Evolutionary conservation across 1,139 yeast species (phyloP).

Genomic region (Candida frijolesensis): DNA sequence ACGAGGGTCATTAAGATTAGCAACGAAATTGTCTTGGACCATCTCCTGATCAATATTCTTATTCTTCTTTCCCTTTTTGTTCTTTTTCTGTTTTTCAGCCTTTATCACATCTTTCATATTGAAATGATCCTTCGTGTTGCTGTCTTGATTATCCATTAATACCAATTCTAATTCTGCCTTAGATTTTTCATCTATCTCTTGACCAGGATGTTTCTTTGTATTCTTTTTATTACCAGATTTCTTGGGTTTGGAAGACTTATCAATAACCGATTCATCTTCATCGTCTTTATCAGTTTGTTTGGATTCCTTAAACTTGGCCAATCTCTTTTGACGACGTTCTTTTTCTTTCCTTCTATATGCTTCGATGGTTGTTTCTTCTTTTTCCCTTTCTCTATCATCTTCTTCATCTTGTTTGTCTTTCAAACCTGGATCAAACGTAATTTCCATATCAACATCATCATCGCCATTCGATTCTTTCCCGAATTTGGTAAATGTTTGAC

Average conservation of each 20-base stretch:
- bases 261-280: constrained; percentile 13
- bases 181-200: constrained; percentile 41
- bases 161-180: constrained; percentile 76
- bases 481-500: constrained; percentile 41
- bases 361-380: constrained; percentile 78
- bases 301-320: constrained; percentile 66
- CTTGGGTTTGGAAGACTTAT: constrained; percentile 32
- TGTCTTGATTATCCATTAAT: constrained; percentile 66
- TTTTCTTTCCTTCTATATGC: constrained; percentile 86
- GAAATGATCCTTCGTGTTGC: constrained; percentile 60
- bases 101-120: constrained; percentile 77
- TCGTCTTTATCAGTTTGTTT: constrained; percentile 47
- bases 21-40: constrained; percentile 65
- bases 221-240: constrained; percentile 7
- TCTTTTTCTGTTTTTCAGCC: constrained; percentile 68
- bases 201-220: constrained; percentile 15
- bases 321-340: constrained; percentile 84
- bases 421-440: constrained; percentile 91
- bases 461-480: constrained; percentile 45
- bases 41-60: constrained; percentile 44
- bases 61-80: constrained; percentile 39
- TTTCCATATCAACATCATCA: constrained; percentile 88
- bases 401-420: constrained; percentile 41
- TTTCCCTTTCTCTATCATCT: constrained; percentile 36
- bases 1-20: constrained; percentile 79